Conservation (phyloP, 225 moss, liverwort and hornwort genomes). For the Polytrichum formosum region DNA sequence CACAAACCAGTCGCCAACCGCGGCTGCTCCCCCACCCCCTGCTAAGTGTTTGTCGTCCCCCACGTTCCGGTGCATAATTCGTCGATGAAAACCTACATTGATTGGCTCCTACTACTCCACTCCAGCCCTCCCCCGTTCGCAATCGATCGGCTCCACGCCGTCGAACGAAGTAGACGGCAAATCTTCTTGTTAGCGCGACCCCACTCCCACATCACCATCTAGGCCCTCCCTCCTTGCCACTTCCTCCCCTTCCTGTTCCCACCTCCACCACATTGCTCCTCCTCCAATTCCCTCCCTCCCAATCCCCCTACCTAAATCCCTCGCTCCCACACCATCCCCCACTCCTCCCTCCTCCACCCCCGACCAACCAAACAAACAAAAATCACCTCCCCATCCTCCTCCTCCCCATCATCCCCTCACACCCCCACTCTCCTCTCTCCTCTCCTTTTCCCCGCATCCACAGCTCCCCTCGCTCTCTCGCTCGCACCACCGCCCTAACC, state of each 20-base stretch:
- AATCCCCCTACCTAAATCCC: neutral
- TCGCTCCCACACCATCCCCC: neutral
- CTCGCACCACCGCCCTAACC: too few relatives aligned
- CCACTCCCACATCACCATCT: slow-evolving; percentile 22
- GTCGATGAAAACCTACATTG: slow-evolving; percentile 53
- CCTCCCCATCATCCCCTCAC: too few relatives aligned
- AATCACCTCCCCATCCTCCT: too few relatives aligned
- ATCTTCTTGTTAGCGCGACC: slow-evolving; percentile 20
- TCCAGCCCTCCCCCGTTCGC: slow-evolving; percentile 2
- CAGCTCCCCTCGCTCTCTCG: too few relatives aligned
- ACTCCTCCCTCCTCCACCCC: neutral
- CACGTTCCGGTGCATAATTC: slow-evolving; percentile 40
- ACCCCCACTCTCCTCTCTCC: too few relatives aligned
- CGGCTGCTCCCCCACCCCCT: slow-evolving; percentile 20
- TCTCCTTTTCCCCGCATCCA: too few relatives aligned
- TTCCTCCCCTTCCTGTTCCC: slow-evolving; percentile 34
- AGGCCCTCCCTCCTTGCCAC: slow-evolving; percentile 19
- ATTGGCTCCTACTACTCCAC: slow-evolving; percentile 15
- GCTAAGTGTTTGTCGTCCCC: slow-evolving; percentile 32
- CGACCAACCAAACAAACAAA: neutral
- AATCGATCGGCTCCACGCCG: slow-evolving; percentile 16
- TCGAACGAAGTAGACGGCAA: slow-evolving; percentile 3
- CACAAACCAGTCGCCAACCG: slow-evolving; percentile 34
- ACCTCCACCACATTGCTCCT: slow-evolving; percentile 60
- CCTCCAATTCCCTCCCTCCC: neutral